These are phyloP conservation scores for Puccinia triticina DNA, from an alignment of 1,284 basidiomycete species.

Conservation along the genomic window DNA sequence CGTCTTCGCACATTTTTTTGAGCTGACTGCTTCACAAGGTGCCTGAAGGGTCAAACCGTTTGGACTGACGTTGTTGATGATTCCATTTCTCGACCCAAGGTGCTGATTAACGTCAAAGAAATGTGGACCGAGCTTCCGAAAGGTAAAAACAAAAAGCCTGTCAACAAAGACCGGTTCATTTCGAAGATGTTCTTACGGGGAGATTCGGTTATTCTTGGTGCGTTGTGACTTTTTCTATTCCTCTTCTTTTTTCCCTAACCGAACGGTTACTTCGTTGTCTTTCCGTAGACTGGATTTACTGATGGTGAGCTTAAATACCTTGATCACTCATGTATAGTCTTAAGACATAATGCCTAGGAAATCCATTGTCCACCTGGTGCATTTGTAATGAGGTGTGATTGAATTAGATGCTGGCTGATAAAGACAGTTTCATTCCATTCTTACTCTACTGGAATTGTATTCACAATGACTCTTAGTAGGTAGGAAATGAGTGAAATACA, in stretches of 20 bases:
- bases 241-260: neutral
- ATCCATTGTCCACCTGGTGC: too few species aligned
- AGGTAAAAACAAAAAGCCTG: constrained; percentile 96
- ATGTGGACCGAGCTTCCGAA: constrained; percentile 99
- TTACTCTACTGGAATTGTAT: too few species aligned
- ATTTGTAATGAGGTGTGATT: too few species aligned
- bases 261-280: neutral
- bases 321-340: constrained; percentile 5
- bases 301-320: neutral
- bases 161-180: constrained; percentile 99
- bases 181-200: constrained; percentile 93
- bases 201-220: constrained; percentile 91
- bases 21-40: neutral
- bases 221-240: constrained; percentile 60
- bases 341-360: constrained; percentile 35
- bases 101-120: constrained; percentile 62
- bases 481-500: too few species aligned
- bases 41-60: constrained; percentile 15
- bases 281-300: neutral
- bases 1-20: neutral
- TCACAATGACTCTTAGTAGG: too few species aligned
- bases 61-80: neutral
- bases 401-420: too few species aligned
- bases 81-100: neutral
- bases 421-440: too few species aligned